Evolutionary conservation across 2,329 filamentous ascomycete genomes (phyloP), one percentile per base, ranked within the genome.

Genomic region (Nemania serpens): DNA sequence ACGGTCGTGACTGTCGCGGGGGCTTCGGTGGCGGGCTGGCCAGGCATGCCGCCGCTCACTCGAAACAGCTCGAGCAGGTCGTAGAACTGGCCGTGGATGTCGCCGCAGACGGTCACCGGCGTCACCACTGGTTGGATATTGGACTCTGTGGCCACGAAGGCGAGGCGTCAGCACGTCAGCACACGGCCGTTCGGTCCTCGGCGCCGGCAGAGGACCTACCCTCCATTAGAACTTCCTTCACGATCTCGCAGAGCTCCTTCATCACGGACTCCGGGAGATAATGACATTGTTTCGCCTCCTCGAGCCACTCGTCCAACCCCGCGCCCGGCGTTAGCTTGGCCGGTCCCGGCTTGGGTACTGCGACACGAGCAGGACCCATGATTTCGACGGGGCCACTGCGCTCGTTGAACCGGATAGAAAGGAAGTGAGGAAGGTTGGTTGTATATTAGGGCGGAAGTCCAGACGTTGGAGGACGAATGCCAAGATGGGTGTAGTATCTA

Each of bases 201-300:
- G 43, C 13, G n/a, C 6, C 33, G 15, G 17, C 22, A 20, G 9
- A 29, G 22, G 42, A 51, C 79, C 69, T 75, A 95, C 92, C 92
- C 83, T 99, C 95, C 95, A 99, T 99, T 71, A 99, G 84, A 68
- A 92, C 96, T 79, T 98, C 95, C 81, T 99, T 99, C 63, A 98
- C 95, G 75, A 96, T 96, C 81, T 99, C 95, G 76, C 95, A 99
- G 50, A 99, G 84, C 77, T 96, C 91, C 83, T 99, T 99, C 95
- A 99, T 99, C 73, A 96, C 92, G 64, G 89, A 81, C 79, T 99
- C 95, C 51, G 95, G 95, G 54, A 99, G 85, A 76, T 98, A 97
- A 76, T 96, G 95, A 80, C 95, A 98, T 77, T 95, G 91, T 78
- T 97, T 97, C 46, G 95, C 95, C 77, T 96, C 91, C 74, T 95